Evolutionary conservation across 192 early-diverging fungal species (phyloP).

Genomic region (Phycomyces blakesleeanus): DNA sequence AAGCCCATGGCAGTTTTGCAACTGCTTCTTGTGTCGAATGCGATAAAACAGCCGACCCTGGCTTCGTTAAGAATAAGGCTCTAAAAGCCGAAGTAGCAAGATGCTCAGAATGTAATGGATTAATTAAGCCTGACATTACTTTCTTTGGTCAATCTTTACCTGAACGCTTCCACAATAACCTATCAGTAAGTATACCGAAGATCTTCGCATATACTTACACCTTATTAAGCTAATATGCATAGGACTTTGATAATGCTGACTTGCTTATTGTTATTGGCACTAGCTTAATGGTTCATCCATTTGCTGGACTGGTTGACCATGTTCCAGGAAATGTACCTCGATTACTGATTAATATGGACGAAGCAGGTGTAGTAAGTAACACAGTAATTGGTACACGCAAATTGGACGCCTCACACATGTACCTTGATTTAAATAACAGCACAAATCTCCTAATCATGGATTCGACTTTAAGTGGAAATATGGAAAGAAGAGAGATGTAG

Average conservation of each 20-base stretch:
- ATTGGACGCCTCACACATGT: background rate
- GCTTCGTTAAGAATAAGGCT: constrained; percentile 48
- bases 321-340: constrained; percentile 68
- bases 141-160: constrained; percentile 95
- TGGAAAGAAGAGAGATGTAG: constrained; percentile 69
- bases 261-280: constrained; percentile 94
- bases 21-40: constrained; percentile 74
- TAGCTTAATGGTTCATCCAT: constrained; percentile 85
- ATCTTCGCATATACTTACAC: background rate
- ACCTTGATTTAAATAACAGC: constrained; percentile 5
- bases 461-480: constrained; percentile 79
- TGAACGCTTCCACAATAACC: constrained; percentile 59
- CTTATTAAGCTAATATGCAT: too few relatives aligned
- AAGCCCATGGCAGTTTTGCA: constrained; percentile 94
- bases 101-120: constrained; percentile 61
- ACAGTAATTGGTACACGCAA: background rate
- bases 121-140: constrained; percentile 93
- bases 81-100: constrained; percentile 58
- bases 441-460: constrained; percentile 31
- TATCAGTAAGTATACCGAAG: constrained; percentile 35
- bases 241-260: constrained; percentile 78
- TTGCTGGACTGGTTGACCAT: constrained; percentile 70
- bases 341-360: constrained; percentile 86
- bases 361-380: constrained; percentile 59
- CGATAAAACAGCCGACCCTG: constrained; percentile 34